Base-by-base conservation (phyloP, 805 yeast species). In the Ogataea nakhonphanomensis region DNA sequence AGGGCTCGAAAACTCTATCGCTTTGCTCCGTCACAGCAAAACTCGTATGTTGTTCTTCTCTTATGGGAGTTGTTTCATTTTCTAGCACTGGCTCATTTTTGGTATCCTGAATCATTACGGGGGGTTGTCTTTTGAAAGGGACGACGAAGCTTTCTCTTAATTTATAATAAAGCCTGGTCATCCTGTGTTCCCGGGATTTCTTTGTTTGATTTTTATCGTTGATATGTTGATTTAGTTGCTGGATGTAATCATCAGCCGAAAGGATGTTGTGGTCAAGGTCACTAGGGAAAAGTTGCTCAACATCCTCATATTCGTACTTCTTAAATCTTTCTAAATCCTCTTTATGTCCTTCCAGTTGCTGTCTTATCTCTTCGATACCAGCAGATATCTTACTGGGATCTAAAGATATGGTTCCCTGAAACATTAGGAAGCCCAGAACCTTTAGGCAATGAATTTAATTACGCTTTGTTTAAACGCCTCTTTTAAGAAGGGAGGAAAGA, bases 91-190 rank as follows among this genome's bases (percentile, higher is more conserved):
- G 20, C 20, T 17, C 20, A 17, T 17, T 5, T 17, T 17, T 17
- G 20, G 20, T 17, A 17, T 17, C 20, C 20, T 17, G 20, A 17
- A 17, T 17, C 20, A 17, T 17, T 17, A 4, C 20, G 20, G 20
- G 20, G 20, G 20, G 5, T 8, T 32, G 39, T 29, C 44, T 50
- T 22, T 39, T 41, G 29, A 50, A 48, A 0, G 52, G 37, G 7
- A 35, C 39, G 20, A 32, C 20, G 12, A 50, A 38, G 20, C 46
- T 46, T 25, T 50, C 46, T 25, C 54, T 26, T 5, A 50, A 21
- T 35, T 35, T 48, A 29, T 48, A 35, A 28, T 50, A 50, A 13
- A 50, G 25, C 12, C 44, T 35, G 3, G 54, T 44, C 7, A 50
- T 30, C 17, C 46, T 37, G 28, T 50, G 50, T 10, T 42, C 46